A percentile compares a stretch with the other conserved stretches of the same genome.
phyloP scores from a whole-genome alignment of 805 yeast genomes.

The Ascoidea rubescens region DNA sequence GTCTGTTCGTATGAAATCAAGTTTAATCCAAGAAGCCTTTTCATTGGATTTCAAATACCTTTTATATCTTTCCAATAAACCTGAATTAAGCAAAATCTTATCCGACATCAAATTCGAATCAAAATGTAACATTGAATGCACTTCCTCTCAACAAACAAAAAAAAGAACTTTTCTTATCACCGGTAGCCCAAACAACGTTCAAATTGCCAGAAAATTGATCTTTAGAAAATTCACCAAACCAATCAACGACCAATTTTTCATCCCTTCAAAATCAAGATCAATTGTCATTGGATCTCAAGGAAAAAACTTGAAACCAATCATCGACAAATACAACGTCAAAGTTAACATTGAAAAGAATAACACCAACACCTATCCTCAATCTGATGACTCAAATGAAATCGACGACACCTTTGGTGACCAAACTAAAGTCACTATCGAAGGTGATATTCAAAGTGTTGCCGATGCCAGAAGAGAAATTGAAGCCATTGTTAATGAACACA shows the following conservation, averaged over 20 bases:
- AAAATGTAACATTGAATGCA: conserved; percentile 65
- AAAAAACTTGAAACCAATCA: conserved; percentile 63
- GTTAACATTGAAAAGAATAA: conserved; percentile 45
- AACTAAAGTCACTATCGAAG: conserved; percentile 56
- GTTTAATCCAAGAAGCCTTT: conserved; percentile 66
- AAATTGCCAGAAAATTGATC: conserved; percentile 60
- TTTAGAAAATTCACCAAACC: conserved; percentile 70
- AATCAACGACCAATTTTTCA: conserved; percentile 38
- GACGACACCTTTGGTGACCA: conserved; percentile 48
- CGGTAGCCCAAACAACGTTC: conserved; percentile 57
- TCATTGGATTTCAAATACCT: conserved; percentile 60
- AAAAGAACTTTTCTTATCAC: conserved; percentile 73
- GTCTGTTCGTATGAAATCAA: conserved; percentile 37
- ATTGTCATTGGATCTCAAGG: conserved; percentile 84
- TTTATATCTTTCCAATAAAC: conserved; percentile 38
- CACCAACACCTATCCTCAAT: conserved; percentile 8
- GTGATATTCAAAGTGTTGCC: conserved; percentile 74
- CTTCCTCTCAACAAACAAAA: conserved; percentile 59
- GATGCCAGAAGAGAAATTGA: conserved; percentile 58
- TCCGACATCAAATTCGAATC: conserved; percentile 44
- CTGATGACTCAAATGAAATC: conserved; percentile 27
- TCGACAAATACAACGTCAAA: conserved; percentile 50
- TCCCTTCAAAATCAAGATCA: conserved; percentile 70
- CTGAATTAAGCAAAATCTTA: conserved; percentile 57
- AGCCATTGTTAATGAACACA: conserved; percentile 63